Evolutionary conservation across 1,139 yeast species (phyloP), one percentile per base, ranked within the genome.

Genomic region (Eremothecium cymbalariae): DNA sequence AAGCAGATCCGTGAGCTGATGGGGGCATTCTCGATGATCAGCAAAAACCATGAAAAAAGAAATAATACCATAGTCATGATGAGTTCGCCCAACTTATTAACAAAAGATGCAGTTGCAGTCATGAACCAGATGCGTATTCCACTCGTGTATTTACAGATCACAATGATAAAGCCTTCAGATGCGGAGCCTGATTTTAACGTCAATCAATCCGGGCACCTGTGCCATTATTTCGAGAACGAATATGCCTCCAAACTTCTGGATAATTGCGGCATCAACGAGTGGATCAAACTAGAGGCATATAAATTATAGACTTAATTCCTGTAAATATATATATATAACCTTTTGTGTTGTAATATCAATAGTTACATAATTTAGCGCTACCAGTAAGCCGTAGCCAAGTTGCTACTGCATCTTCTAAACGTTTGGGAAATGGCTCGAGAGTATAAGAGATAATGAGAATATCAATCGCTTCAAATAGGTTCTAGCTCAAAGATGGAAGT

Each of bases 81-180:
- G 45, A 73, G 78, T 8, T 70, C 84, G 0, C 84, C 90, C 1
- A 66, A 69, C 11, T 64, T 70, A 2, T 62, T 79, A 32, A 77
- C 93, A 0, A 53, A 64, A 24, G 80, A 76, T 39, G 86, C 80
- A 0, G 58, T 70, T 24, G 59, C 62, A 5, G 74, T 76, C 36
- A 64, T 80, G 43, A 74, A 78, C 40, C 60, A 62, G 9, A 52
- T 72, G n/a, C 55, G 59, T 11, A 59, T 75, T 31, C 86, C 90
- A 2, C 52, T 80, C 38, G 59, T 76, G 2, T 77, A 68, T 48
- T 57, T 69, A 5, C 66, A 68, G 34, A 55, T 74, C 51, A 43
- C 48, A 38, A 41, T 57, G 51, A 26, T 48, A 33, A 38, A 41
- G 38, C 7, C 7, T 14, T 20, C 18, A 2, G 16, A 32, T 3